A percentile compares a stretch with the other conserved stretches of the same genome.
Evolutionary conservation across 306 rosid species (phyloP).

Genomic region (Dryas alaskensis): DNA sequence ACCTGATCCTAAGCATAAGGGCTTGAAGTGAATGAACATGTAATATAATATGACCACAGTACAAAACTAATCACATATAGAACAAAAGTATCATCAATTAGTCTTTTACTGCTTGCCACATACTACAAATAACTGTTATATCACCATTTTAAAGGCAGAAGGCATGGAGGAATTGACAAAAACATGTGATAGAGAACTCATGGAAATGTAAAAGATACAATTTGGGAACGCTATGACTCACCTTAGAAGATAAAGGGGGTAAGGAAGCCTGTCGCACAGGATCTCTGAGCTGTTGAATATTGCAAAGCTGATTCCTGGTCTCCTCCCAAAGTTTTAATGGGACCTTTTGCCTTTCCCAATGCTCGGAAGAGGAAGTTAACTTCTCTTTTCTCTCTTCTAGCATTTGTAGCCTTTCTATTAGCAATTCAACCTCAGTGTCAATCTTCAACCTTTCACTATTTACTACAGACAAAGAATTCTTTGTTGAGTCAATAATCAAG

Average conservation of each 20-base stretch:
- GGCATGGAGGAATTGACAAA: conserved; percentile 21
- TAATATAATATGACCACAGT: no score
- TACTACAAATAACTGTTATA: no score
- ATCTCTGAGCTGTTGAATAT: conserved; percentile 36
- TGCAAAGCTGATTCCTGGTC: conserved; percentile 30
- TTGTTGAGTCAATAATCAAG: conserved; percentile 24
- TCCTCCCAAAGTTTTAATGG: conserved; percentile 46
- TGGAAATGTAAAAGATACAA: not conserved
- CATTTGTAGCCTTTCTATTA: conserved; percentile 41
- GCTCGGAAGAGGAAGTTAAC: conserved; percentile 31
- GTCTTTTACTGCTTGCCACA: no score
- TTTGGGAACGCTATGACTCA: conserved; percentile 12
- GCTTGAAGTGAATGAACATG: no score
- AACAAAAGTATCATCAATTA: no score
- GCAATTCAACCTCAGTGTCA: conserved; percentile 43
- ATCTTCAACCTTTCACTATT: conserved; percentile 39
- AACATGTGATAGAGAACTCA: conserved; percentile 4
- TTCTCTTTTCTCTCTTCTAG: conserved; percentile 38
- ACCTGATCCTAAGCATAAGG: no score
- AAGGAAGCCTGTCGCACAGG: conserved; percentile 36
- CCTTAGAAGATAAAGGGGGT: conserved; percentile 51
- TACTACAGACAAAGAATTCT: conserved; percentile 33
- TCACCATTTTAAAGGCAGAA: conserved; percentile 1
- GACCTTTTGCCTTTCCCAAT: conserved; percentile 33
- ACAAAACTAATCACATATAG: no score